Evolutionary conservation across 495 filamentous ascomycete genomes (phyloP).

Genomic region (Parathielavia hyrcaniae): DNA sequence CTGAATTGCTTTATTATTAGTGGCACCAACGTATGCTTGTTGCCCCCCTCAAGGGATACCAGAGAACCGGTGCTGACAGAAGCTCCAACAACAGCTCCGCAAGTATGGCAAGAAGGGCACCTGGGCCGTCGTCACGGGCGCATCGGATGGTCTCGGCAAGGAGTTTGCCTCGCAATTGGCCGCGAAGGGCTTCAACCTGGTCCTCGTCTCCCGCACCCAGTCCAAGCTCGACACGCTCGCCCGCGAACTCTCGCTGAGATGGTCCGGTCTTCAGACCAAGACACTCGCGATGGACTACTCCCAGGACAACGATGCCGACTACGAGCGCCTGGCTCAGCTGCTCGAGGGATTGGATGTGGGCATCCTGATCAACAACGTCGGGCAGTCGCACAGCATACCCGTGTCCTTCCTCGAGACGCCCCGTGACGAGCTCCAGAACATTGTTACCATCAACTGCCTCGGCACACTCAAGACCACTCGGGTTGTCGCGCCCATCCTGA

Average conservation of each 20-base stretch:
- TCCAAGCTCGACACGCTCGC: constrained; percentile 78
- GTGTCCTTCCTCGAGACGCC: constrained; percentile 78
- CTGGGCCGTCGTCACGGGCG: constrained; percentile 93
- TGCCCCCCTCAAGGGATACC: too few relatives aligned
- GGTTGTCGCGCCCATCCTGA: constrained; percentile 78
- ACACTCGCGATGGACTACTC: constrained; percentile 88
- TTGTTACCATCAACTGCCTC: constrained; percentile 89
- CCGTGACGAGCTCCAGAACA: constrained; percentile 71
- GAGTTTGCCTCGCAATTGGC: constrained; percentile 90
- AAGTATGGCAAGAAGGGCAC: constrained; percentile 87
- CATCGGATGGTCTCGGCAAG: constrained; percentile 94
- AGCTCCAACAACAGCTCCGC: constrained; percentile 55
- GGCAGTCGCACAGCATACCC: constrained; percentile 85
- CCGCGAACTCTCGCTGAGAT: constrained; percentile 63
- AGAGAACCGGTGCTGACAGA: not conserved
- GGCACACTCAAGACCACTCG: constrained; percentile 83
- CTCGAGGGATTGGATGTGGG: constrained; percentile 71
- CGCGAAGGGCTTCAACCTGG: constrained; percentile 81
- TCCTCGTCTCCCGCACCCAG: constrained; percentile 89
- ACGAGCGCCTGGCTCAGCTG: constrained; percentile 59
- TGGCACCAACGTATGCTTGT: constrained; percentile 49
- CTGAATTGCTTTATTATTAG: constrained; percentile 70
- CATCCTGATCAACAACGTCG: constrained; percentile 95
- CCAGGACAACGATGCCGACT: constrained; percentile 66
- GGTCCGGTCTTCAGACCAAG: constrained; percentile 61